Conservation (phyloP, 371 early-diverging fungal genomes). For the Rhizopus arrhizus region DNA sequence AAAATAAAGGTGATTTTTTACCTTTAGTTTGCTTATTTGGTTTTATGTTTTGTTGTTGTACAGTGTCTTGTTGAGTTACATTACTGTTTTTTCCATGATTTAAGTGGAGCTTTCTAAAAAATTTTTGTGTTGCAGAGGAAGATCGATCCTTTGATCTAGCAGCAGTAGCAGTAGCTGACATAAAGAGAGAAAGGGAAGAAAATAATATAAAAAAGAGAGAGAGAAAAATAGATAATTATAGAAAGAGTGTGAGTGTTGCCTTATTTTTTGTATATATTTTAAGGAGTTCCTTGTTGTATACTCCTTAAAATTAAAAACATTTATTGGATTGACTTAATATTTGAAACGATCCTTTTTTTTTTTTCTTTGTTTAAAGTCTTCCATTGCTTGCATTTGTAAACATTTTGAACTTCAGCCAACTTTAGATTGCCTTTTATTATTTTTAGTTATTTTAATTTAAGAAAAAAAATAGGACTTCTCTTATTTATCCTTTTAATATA, state of each 20-base stretch:
- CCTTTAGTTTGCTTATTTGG: background rate
- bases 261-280: constrained; percentile 1
- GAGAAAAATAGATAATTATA: background rate
- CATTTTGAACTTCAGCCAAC: too few relatives aligned
- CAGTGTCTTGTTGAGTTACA: constrained; percentile 5
- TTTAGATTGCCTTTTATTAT: too few relatives aligned
- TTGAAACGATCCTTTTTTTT: too few relatives aligned
- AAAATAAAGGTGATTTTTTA: background rate
- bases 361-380: too few relatives aligned
- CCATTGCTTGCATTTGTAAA: too few relatives aligned
- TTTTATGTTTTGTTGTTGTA: background rate
- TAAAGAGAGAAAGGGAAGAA: background rate
- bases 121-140: constrained; percentile 27
- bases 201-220: background rate
- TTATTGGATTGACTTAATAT: too few relatives aligned
- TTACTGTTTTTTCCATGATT: constrained; percentile 9
- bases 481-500: too few relatives aligned
- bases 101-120: constrained; percentile 29
- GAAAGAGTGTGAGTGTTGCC: background rate
- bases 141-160: constrained; percentile 22
- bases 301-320: background rate
- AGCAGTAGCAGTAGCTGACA: constrained; percentile 8
- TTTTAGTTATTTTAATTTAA: too few relatives aligned
- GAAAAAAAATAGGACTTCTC: too few relatives aligned
- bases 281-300: background rate